These are phyloP conservation scores for Diplotaxis tenuifolia DNA, from an alignment of 345 rosid genomes.

Conservation along the genomic window DNA sequence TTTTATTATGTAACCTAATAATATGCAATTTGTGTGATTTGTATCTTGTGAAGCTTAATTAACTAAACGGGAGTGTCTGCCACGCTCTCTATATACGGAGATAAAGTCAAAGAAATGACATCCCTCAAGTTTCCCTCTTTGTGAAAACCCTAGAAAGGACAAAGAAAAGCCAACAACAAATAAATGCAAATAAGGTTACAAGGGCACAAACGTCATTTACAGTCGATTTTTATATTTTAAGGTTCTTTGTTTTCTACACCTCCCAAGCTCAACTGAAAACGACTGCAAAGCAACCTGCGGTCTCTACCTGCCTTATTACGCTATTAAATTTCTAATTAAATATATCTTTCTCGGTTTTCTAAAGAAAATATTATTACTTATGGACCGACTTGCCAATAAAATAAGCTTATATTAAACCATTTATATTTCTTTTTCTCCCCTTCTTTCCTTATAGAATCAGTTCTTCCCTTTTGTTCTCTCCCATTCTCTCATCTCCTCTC, in stretches of 20 bases:
- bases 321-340: conserved; percentile 12
- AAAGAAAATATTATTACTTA: conserved; percentile 8
- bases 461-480: conserved; percentile 11
- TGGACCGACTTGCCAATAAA: conserved; percentile 39
- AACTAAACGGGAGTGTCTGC: conserved; percentile 24
- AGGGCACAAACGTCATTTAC: conserved; percentile 48
- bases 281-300: conserved; percentile 90
- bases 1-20: neutral
- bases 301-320: conserved; percentile 56
- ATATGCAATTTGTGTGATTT: neutral
- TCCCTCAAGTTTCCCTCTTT: conserved; percentile 23
- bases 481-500: conserved; percentile 19
- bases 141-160: conserved; percentile 35
- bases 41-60: conserved; percentile 11
- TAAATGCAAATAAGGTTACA: neutral
- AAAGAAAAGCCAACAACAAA: neutral
- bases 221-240: conserved; percentile 41
- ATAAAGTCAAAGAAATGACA: conserved; percentile 37
- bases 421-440: conserved; percentile 10
- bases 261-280: conserved; percentile 56
- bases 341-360: conserved; percentile 14
- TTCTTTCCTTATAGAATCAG: conserved; percentile 33
- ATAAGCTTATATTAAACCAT: neutral
- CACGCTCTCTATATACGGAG: conserved; percentile 29
- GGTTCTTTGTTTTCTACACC: conserved; percentile 55